These are phyloP conservation scores for Centrapalus pauciflorus DNA, from an alignment of 129 eudicot species.

Conservation along the genomic window DNA sequence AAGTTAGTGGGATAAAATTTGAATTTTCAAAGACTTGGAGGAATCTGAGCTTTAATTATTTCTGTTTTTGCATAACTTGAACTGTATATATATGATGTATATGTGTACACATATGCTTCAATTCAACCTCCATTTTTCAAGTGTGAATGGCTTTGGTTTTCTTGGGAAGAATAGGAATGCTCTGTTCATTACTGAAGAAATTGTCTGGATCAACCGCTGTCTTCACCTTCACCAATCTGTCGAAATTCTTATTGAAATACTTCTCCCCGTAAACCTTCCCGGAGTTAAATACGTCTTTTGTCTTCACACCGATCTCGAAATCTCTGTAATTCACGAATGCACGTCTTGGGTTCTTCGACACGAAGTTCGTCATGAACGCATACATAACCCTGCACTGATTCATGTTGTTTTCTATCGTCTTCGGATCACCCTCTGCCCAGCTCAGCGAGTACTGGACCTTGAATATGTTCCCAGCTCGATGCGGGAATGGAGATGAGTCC, in stretches of 20 bases:
- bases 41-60: too few relatives aligned
- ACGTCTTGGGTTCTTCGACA: constrained; percentile 43
- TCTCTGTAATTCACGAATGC: constrained; percentile 40
- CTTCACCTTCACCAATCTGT: constrained; percentile 34
- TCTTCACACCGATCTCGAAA: constrained; percentile 31
- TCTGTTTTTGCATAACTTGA: too few relatives aligned
- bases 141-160: not conserved
- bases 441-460: constrained; percentile 42
- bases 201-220: constrained; percentile 30
- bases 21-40: too few relatives aligned
- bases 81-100: too few relatives aligned
- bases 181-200: constrained; percentile 43
- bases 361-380: constrained; percentile 30
- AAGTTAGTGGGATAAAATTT: too few relatives aligned
- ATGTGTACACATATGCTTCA: too few relatives aligned
- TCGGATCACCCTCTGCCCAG: constrained; percentile 26
- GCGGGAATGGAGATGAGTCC: constrained; percentile 33
- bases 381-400: constrained; percentile 25
- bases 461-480: constrained; percentile 36
- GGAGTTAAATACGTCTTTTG: not conserved
- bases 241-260: constrained; percentile 39
- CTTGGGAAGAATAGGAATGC: constrained; percentile 24
- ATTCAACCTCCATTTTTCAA: too few relatives aligned
- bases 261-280: constrained; percentile 34
- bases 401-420: constrained; percentile 12